These are phyloP conservation scores for Colletotrichum abscissum DNA, from an alignment of 2,329 filamentous ascomycete genomes.

Conservation along the genomic window DNA sequence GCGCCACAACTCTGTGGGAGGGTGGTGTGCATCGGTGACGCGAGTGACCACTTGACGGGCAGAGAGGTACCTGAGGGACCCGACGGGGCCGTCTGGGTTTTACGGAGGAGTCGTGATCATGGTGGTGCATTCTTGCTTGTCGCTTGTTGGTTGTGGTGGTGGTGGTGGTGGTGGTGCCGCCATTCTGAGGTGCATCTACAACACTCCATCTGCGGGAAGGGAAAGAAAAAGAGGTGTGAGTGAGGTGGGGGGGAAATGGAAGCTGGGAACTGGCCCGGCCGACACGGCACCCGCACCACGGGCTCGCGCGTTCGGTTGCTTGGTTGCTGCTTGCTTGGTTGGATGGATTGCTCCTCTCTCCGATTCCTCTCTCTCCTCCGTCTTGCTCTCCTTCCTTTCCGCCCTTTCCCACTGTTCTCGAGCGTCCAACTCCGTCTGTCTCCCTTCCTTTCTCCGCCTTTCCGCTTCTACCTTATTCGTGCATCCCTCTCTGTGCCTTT, in stretches of 20 bases:
- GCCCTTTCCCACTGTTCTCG: not conserved
- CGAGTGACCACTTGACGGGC: slow-evolving; percentile 5
- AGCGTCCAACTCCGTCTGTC: not conserved
- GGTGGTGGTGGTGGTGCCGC: not conserved
- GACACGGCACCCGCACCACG: slow-evolving; percentile 21
- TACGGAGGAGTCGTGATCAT: not conserved
- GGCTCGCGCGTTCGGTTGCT: slow-evolving; percentile 26
- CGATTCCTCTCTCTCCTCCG: not conserved
- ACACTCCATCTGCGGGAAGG: slow-evolving; percentile 11
- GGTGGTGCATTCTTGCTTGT: not conserved
- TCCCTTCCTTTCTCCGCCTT: not conserved
- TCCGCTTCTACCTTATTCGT: not conserved
- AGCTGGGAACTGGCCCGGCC: slow-evolving; percentile 39
- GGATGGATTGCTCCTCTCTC: slow-evolving; percentile 17
- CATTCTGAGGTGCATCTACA: slow-evolving; percentile 20
- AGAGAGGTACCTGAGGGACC: not conserved
- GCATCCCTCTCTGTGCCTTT: not conserved
- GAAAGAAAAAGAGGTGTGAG: slow-evolving; percentile 9
- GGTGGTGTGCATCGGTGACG: not conserved
- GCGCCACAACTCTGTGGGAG: not conserved
- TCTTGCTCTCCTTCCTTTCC: not conserved
- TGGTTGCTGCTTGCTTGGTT: not conserved
- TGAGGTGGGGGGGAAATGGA: slow-evolving; percentile 37
- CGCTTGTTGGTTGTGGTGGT: not conserved
- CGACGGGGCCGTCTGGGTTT: not conserved